phyloP scores from a whole-genome alignment of 164 flowering plant genomes.

The Liquidambar formosana region DNA sequence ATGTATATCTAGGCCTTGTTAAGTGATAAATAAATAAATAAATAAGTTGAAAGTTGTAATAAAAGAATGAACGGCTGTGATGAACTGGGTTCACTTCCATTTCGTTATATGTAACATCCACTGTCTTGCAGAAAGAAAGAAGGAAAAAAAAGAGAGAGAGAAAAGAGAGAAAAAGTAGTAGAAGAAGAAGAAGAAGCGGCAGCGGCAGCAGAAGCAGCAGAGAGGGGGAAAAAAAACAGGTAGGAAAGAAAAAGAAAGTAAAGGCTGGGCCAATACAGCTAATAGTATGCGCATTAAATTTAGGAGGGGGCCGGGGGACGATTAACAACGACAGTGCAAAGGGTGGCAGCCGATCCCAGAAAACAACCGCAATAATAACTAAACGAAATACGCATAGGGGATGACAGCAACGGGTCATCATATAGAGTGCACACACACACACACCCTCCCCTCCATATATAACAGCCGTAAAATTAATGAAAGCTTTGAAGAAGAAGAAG shows the following conservation, averaged over 20 bases:
- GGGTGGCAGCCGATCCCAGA: constrained; percentile 36
- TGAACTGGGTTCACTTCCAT: too few relatives aligned
- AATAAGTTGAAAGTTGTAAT: too few relatives aligned
- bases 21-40: neutral
- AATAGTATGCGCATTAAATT: too few relatives aligned
- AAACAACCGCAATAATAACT: constrained; percentile 24
- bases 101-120: neutral
- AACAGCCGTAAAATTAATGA: constrained; percentile 11
- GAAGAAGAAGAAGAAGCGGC: constrained; percentile 4
- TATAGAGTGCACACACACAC: neutral
- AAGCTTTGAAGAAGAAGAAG: neutral
- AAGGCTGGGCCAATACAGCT: too few relatives aligned
- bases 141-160: neutral
- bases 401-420: constrained; percentile 12
- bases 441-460: neutral
- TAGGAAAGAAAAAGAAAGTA: neutral
- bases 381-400: neutral
- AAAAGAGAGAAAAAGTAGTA: neutral
- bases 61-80: neutral
- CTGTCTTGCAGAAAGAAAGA: neutral
- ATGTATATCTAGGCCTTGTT: neutral
- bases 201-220: neutral
- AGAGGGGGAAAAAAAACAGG: neutral
- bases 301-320: too few relatives aligned
- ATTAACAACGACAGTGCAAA: constrained; percentile 31